phyloP scores from a whole-genome alignment of 768 basidiomycete genomes.

The Lactarius indigo region DNA sequence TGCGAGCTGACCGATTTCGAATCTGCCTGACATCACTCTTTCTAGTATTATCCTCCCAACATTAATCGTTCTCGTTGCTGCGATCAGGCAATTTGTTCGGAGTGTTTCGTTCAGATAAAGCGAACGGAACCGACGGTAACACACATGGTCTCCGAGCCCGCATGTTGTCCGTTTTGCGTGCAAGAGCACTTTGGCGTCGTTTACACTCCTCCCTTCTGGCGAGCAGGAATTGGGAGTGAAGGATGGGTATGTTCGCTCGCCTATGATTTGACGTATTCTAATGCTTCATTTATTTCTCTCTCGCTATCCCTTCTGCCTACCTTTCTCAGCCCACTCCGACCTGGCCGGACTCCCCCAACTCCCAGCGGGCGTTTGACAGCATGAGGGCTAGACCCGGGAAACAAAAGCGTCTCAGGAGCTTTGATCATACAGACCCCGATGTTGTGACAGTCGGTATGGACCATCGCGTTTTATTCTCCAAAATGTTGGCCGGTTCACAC shows the following conservation, averaged over 20 bases:
- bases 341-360: conserved; percentile 54
- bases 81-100: conserved; percentile 97
- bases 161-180: conserved; percentile 96
- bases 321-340: conserved; percentile 30
- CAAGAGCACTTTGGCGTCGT: conserved; percentile 96
- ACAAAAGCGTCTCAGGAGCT: conserved; percentile 84
- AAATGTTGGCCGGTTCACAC: conserved; percentile 12
- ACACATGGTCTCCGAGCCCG: conserved; percentile 93
- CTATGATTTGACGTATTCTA: conserved; percentile 7
- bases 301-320: conserved; percentile 3
- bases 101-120: conserved; percentile 99
- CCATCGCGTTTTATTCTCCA: not conserved
- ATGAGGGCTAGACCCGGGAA: conserved; percentile 24
- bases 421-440: conserved; percentile 78
- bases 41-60: conserved; percentile 93
- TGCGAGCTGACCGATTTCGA: conserved; percentile 17
- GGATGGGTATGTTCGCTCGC: conserved; percentile 49
- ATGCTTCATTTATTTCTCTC: conserved; percentile 13
- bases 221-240: conserved; percentile 73
- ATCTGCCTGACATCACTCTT: conserved; percentile 17
- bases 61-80: conserved; percentile 98
- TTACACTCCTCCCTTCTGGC: conserved; percentile 80
- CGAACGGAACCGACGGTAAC: conserved; percentile 92
- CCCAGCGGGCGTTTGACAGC: conserved; percentile 37
- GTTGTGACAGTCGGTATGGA: conserved; percentile 84